Evolutionary conservation across 139 green algal genomes (phyloP).

Genomic region (Chara braunii): DNA sequence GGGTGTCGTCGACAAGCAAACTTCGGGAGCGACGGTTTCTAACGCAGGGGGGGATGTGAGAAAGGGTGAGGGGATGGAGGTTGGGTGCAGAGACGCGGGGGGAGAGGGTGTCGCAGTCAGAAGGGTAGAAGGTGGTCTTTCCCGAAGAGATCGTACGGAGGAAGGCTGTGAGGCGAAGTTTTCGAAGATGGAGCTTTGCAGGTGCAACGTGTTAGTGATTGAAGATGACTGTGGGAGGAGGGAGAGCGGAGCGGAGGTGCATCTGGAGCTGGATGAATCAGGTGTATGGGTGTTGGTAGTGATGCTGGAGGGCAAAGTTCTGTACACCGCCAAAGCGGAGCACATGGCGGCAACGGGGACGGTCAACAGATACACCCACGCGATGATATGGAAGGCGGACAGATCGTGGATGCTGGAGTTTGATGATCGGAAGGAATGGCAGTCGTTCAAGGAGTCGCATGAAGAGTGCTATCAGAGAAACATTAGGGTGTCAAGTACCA

Average conservation of each 20-base stretch:
- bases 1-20: too few species aligned
- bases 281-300: neutral
- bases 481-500: neutral
- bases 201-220: too few species aligned
- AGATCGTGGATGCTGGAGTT: neutral
- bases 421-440: neutral
- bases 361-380: neutral
- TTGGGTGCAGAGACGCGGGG: too few species aligned
- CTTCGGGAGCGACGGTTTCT: too few species aligned
- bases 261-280: neutral
- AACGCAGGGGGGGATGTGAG: too few species aligned
- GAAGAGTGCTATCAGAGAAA: constrained; percentile 1
- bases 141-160: too few species aligned
- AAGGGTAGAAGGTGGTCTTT: too few species aligned
- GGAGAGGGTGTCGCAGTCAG: too few species aligned
- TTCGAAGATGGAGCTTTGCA: too few species aligned
- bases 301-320: neutral
- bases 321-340: neutral
- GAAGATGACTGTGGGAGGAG: neutral
- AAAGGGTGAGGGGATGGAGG: too few species aligned
- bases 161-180: too few species aligned
- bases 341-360: neutral
- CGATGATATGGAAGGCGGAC: neutral
- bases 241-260: neutral
- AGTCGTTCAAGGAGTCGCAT: too few species aligned